These are phyloP conservation scores for Myrica gale DNA, from an alignment of 306 rosid species.

Conservation along the genomic window DNA sequence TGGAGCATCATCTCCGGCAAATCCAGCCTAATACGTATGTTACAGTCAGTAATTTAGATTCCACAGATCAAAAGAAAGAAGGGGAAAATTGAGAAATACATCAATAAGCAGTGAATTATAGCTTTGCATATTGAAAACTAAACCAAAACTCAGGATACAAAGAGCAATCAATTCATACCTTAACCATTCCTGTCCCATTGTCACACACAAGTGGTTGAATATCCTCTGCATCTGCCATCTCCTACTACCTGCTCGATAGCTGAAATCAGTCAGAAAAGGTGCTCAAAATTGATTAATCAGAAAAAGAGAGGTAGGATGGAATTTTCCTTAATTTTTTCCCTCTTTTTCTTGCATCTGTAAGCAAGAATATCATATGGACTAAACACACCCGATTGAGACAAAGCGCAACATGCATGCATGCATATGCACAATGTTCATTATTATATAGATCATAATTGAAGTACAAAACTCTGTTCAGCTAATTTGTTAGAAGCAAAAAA, in stretches of 20 bases:
- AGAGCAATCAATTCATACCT: constrained; percentile 44
- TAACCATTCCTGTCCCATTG: constrained; percentile 99
- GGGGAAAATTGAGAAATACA: background rate
- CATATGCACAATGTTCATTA: background rate
- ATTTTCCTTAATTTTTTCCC: background rate
- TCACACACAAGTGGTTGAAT: constrained; percentile 99
- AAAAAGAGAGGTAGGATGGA: background rate
- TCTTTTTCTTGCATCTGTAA: background rate
- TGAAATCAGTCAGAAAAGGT: constrained; percentile 17
- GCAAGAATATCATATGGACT: constrained; percentile 1
- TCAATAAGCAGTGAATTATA: background rate
- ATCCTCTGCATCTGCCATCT: constrained; percentile 96
- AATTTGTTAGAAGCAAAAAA: background rate
- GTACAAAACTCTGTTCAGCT: background rate
- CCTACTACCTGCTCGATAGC: constrained; percentile 41
- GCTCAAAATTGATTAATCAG: constrained; percentile 1
- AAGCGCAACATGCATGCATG: background rate
- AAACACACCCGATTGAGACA: background rate
- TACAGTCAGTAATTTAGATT: constrained; percentile 12
- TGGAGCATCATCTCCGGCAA: constrained; percentile 99
- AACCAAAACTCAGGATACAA: constrained; percentile 1
- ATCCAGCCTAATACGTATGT: constrained; percentile 70
- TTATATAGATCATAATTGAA: background rate
- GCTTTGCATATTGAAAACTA: background rate
- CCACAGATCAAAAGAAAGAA: background rate